Base-by-base conservation (phyloP, 768 basidiomycete species). In the Mycena filopes region DNA sequence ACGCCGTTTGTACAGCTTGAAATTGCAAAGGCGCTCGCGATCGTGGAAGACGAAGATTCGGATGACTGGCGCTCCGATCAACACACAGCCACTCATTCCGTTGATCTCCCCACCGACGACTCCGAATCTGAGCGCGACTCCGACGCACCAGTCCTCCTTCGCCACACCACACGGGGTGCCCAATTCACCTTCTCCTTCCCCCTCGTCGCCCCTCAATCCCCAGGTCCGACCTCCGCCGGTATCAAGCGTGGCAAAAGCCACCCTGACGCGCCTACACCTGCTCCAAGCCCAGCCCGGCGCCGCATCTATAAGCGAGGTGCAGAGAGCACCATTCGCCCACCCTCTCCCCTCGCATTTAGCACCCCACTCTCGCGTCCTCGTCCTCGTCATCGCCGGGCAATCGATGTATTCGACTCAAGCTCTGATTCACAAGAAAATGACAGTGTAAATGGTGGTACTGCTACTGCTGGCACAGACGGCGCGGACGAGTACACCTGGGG, bases 151-250 rank as follows among this genome's bases (percentile, higher is more conserved):
- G 15, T 38, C 9, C 38, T 50, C n/a, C 46, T 50, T 29, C 40
- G 46, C 11, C 25, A 21, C n/a, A 33, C n/a, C 13, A 18, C 56
- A 4, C 12, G 16, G 21, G 10, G 29, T 8, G 38, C 58, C 11
- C 49, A 46, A 41, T 60, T 60, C 33, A 60, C 58, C 38, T 50
- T 60, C 48, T 25, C 11, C 18, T 60, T 4, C 47, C 48, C 33
- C 25, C 20, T 23, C 18, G 28, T n/a, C 13, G 2, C 43, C 21
- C 0, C 33, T 18, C 11, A 3, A 1, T 26, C 9, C 9, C 3
- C 6, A 12, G 28, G 10, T 2, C 11, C 23, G 6, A 26, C 56
- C 15, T 9, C 43, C 18, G 21, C 43, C 2, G 29, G 42, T 12
- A 13, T 46, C 13, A 56, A 56, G 25, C 55, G 55, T 11, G 29